phyloP scores from a whole-genome alignment of 1,284 basidiomycete genomes.

The Heterobasidion annosum region DNA sequence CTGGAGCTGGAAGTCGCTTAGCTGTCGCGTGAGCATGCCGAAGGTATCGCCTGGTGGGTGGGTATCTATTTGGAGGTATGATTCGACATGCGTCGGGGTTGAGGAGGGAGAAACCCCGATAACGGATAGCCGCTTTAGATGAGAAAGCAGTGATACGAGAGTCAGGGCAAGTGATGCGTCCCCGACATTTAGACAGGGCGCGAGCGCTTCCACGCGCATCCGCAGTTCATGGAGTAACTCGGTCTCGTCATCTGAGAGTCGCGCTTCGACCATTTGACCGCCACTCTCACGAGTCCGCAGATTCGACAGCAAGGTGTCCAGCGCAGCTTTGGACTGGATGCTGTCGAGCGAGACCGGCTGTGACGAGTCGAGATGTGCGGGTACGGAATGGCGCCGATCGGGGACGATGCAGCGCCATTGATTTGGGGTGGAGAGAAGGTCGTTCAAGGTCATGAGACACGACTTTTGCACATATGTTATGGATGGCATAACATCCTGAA shows the following conservation, averaged over 20 bases:
- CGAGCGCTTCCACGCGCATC: constrained; percentile 38
- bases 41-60: constrained; percentile 34
- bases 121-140: constrained; percentile 51
- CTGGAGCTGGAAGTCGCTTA: constrained; percentile 58
- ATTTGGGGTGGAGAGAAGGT: constrained; percentile 44
- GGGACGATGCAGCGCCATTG: constrained; percentile 53
- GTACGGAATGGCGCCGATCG: constrained; percentile 58
- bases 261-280: constrained; percentile 36
- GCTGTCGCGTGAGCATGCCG: constrained; percentile 53
- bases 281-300: constrained; percentile 40
- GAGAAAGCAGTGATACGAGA: constrained; percentile 56
- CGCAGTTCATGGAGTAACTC: constrained; percentile 58
- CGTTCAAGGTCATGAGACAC: constrained; percentile 63
- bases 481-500: constrained; percentile 52
- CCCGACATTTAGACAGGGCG: constrained; percentile 29
- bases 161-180: constrained; percentile 57
- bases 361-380: constrained; percentile 25
- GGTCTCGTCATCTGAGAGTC: constrained; percentile 30
- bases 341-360: constrained; percentile 16
- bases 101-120: constrained; percentile 19
- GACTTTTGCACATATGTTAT: constrained; percentile 63
- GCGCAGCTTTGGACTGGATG: constrained; percentile 35
- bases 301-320: constrained; percentile 55
- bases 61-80: neutral
- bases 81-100: constrained; percentile 3